Percentiles rank a stretch among this genome's conserved stretches.
Evolutionary conservation across 176 grass and related monocot species (phyloP).

Genomic region (Aegilops bicornis): DNA sequence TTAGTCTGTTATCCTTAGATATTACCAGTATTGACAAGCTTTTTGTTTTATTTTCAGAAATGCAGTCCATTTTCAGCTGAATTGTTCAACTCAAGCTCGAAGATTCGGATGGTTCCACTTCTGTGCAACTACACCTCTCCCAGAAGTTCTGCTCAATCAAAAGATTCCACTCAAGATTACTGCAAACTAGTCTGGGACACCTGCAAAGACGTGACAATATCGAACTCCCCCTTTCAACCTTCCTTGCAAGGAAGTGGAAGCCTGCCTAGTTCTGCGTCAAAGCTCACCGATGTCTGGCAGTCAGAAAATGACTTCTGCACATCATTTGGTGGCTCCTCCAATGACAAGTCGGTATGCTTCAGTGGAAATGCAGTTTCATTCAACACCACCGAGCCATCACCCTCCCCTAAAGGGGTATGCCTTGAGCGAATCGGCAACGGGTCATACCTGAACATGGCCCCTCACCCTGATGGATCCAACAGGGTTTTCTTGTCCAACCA

Average conservation of each 20-base stretch:
- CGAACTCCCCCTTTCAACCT: conserved; percentile 76
- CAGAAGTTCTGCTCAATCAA: conserved; percentile 42
- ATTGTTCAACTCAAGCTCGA: conserved; percentile 55
- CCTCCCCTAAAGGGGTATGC: conserved; percentile 74
- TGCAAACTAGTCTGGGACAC: conserved; percentile 65
- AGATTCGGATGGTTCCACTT: conserved; percentile 47
- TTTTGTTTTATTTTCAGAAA: conserved; percentile 41
- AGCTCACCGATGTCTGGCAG: conserved; percentile 74
- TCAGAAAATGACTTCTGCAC: conserved; percentile 71
- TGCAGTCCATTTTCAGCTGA: conserved; percentile 71
- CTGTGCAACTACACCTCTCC: conserved; percentile 56
- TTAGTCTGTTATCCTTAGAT: not conserved
- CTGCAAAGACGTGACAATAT: conserved; percentile 67
- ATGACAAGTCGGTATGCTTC: conserved; percentile 61
- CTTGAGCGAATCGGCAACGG: conserved; percentile 85
- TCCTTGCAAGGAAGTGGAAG: conserved; percentile 47
- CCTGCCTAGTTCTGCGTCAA: conserved; percentile 49
- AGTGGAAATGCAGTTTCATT: conserved; percentile 67
- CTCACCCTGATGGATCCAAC: conserved; percentile 91
- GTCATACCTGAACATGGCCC: conserved; percentile 79
- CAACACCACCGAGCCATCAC: conserved; percentile 52
- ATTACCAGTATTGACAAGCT: not conserved
- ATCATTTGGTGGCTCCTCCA: conserved; percentile 65
- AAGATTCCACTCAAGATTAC: conserved; percentile 58
- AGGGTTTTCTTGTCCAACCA: conserved; percentile 84